Evolutionary conservation across 2,329 filamentous ascomycete species (phyloP), one percentile per base, ranked within the genome.

Genomic region (Ceratocystis lukuohia): DNA sequence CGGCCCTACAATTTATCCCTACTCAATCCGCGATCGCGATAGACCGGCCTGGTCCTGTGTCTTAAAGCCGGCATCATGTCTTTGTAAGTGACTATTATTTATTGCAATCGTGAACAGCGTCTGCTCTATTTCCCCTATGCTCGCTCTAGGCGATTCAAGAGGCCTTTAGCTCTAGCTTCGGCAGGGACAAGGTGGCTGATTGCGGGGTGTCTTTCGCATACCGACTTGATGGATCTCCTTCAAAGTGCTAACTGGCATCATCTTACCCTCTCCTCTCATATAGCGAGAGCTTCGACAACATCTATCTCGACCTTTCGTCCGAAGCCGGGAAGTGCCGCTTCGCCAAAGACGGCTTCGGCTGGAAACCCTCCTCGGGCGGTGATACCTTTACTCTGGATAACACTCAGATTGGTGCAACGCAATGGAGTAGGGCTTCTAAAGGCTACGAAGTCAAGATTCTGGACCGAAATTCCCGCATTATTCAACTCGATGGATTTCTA

Each of bases 381-480:
- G 91, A 96, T 70, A 93, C 92, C 68, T 96, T 96, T 77, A 97
- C 93, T 22, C 85, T 97, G 71, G 91, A 96, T 75, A 85, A 87
- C 74, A 86, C 82, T 76, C 91, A 96, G 74, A 91, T 99, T 72
- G 84, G 84, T 69, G 86, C 84, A 70, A 92, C 92, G 68, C 92
- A 96, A 77, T 99, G 94, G 94, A 96, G 92, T 76, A 85, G 90
- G 72, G 94, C 93, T 30, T 85, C 93, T 65, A 91, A 89, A 74
- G 95, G 94, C 63, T 96, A 89, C 76, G 94, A 99, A 75, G 81
- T 97, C 74, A 96, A 96, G 80, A 89, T 99, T 66, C 79, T 94
- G 70, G 88, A 91, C 72, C 85, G 92, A 69, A 89, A 86, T 69
- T 89, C 89, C 12, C 89, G 89, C 69, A 85, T 97, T 68, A 87